phyloP scores from a whole-genome alignment of 176 grass and related monocot species.

The Poa annua region DNA sequence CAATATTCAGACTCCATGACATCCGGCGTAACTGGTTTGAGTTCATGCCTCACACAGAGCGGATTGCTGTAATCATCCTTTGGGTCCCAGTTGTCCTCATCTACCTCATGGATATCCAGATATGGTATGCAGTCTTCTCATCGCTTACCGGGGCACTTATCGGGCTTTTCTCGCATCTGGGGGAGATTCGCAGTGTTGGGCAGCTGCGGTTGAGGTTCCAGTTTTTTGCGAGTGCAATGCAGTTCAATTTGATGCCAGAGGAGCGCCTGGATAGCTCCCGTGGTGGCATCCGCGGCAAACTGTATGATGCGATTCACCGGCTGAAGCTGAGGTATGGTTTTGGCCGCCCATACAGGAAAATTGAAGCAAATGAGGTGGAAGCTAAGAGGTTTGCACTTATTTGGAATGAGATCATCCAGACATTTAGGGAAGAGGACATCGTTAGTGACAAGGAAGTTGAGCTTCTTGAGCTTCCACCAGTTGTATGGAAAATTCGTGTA shows the following conservation, averaged over 20 bases:
- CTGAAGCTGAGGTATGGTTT: slow-evolving; percentile 90
- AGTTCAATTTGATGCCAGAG: slow-evolving; percentile 96
- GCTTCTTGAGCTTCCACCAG: slow-evolving; percentile 86
- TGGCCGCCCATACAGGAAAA: slow-evolving; percentile 86
- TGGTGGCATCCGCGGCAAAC: slow-evolving; percentile 58
- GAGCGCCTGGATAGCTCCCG: slow-evolving; percentile 52
- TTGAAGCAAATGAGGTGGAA: slow-evolving; percentile 76
- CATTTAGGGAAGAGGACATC: slow-evolving; percentile 95
- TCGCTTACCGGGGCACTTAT: slow-evolving; percentile 77
- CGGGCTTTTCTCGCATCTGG: slow-evolving; percentile 88
- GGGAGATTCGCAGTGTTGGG: slow-evolving; percentile 88
- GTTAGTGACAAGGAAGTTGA: slow-evolving; percentile 87
- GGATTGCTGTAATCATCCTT: slow-evolving; percentile 72
- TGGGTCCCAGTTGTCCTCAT: slow-evolving; percentile 90
- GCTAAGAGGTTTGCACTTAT: slow-evolving; percentile 90
- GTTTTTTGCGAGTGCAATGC: slow-evolving; percentile 97
- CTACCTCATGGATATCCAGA: slow-evolving; percentile 97
- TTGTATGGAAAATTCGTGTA: slow-evolving; percentile 79
- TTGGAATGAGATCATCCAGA: slow-evolving; percentile 93
- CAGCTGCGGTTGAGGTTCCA: slow-evolving; percentile 96
- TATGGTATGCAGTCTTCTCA: slow-evolving; percentile 95
- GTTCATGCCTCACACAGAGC: slow-evolving; percentile 81
- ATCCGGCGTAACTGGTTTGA: slow-evolving; percentile 83
- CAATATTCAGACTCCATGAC: slow-evolving; percentile 57
- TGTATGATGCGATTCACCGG: slow-evolving; percentile 75